Base-by-base conservation (phyloP, 306 rosid species). In the Sicyos baderoa region DNA sequence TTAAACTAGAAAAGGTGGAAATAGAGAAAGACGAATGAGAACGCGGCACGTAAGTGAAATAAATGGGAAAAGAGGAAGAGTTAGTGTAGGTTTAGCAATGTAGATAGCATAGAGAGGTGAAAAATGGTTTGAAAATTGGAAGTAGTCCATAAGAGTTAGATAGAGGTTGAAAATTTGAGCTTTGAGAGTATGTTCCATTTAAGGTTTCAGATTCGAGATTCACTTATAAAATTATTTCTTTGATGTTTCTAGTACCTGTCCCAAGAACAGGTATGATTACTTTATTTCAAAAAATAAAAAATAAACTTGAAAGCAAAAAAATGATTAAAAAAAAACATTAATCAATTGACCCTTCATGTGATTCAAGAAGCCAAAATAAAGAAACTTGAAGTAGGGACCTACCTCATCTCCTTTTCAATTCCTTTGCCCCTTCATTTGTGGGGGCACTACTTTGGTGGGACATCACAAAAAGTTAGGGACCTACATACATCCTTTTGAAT, bases 261-360 rank as follows among this genome's bases (percentile, higher is more conserved):
- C n/a, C n/a, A n/a, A n/a, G n/a, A n/a, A n/a, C n/a, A n/a, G n/a
- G n/a, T n/a, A n/a, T n/a, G n/a, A n/a, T n/a, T n/a, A n/a, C n/a
- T n/a, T n/a, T n/a, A n/a, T n/a, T n/a, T n/a, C n/a, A n/a, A n/a
- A n/a, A n/a, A n/a, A n/a, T n/a, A n/a, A n/a, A n/a, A n/a, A n/a
- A n/a, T n/a, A n/a, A n/a, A n/a, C n/a, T n/a, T n/a, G n/a, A n/a
- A n/a, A n/a, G n/a, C n/a, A n/a, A n/a, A n/a, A n/a, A 60, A 60
- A 60, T 60, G 16, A 35, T 25, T 25, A 21, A 61, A 0, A 37
- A 61, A 61, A 14, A 32, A 40, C 9, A 10, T 3, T 49, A 37
- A 61, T 61, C 68, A 61, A 16, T 9, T 61, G 68, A 61, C 68
- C 50, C 16, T 61, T 61, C 68, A 61, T 61, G 15, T 61, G 68